Percentiles rank a stretch among this genome's conserved stretches.
phyloP scores from a whole-genome alignment of 2,329 filamentous ascomycete species.

The Penicillium hordei region DNA sequence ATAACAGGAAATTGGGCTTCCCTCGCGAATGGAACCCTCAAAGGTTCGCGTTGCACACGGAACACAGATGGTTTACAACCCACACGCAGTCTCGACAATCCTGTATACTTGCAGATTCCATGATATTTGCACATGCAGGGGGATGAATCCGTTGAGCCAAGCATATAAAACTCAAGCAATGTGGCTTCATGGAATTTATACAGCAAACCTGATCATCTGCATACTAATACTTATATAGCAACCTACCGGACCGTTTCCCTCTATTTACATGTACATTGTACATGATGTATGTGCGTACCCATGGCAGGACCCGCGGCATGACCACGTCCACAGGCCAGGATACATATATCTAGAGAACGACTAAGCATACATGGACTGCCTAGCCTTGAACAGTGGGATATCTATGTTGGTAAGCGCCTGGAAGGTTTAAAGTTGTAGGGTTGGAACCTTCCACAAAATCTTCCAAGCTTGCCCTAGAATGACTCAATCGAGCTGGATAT shows the following conservation, averaged over 20 bases:
- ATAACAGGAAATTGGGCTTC: not conserved
- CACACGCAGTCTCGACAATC: not conserved
- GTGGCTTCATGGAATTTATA: too few species aligned
- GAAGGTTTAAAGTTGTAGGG: too few species aligned
- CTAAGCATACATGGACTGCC: not conserved
- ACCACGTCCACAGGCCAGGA: too few species aligned
- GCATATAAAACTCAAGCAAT: too few species aligned
- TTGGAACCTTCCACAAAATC: not conserved
- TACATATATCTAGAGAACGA: too few species aligned
- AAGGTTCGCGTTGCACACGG: fast-evolving
- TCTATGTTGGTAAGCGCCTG: too few species aligned
- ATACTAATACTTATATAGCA: not conserved
- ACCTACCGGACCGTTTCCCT: not conserved
- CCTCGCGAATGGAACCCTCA: not conserved
- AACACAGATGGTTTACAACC: too few species aligned
- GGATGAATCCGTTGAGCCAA: not conserved
- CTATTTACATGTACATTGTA: too few species aligned
- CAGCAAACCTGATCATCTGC: not conserved
- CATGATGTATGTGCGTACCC: too few species aligned
- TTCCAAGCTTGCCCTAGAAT: not conserved
- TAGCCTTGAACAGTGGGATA: too few species aligned
- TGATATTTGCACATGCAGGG: not conserved
- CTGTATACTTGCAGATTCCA: not conserved
- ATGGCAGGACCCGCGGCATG: too few species aligned
- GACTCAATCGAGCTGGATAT: not conserved